Base-by-base conservation (phyloP, 2,329 filamentous ascomycete species). In the Alternaria brassicae region DNA sequence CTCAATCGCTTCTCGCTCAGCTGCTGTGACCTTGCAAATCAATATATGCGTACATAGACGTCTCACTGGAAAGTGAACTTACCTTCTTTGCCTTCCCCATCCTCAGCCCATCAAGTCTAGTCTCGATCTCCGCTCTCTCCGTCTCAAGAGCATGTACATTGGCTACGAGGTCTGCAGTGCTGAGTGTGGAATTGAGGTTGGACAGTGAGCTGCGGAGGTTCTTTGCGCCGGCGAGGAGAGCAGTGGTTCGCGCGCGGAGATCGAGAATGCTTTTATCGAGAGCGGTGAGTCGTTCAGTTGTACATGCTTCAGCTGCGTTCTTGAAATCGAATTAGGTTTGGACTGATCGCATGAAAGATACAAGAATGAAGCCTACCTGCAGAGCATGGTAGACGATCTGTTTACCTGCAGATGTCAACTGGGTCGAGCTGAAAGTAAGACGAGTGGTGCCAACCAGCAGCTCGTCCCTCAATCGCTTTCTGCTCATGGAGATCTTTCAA, bases 401-500 rank as follows among this genome's bases (percentile, higher is more conserved):
- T 75, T 88, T 89, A 19, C 86, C 86, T 85, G 61, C 7, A 6
- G 2, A 44, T 27, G 40, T 62, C n/a, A 65, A 60, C n/a, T 10
- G 9, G 7, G 15, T 2, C 17, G 21, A 27, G 19, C 34, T 47
- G 15, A 17, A 28, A 27, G 28, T 10, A 58, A 40, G 30, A 42
- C 2, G 4, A 28, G 6, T 13, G 55, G 37, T 12, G 36, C 73
- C 62, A 67, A 85, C 84, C 85, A 37, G 86, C 81, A 37, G 80
- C 77, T 49, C 84, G 84, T 49, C 84, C 85, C 67, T 85, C 85
- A 40, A 90, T 85, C 65, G 85, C 77, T 10, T 84, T 84, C 40
- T 81, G 81, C 65, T 89, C 86, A 60, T 87, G 83, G 72, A 90
- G 78, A 59, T 89, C 87, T 67, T 87, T 88, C 32, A 90, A 77